Conservation (phyloP, 768 basidiomycete species). For the Mycena maculata region DNA sequence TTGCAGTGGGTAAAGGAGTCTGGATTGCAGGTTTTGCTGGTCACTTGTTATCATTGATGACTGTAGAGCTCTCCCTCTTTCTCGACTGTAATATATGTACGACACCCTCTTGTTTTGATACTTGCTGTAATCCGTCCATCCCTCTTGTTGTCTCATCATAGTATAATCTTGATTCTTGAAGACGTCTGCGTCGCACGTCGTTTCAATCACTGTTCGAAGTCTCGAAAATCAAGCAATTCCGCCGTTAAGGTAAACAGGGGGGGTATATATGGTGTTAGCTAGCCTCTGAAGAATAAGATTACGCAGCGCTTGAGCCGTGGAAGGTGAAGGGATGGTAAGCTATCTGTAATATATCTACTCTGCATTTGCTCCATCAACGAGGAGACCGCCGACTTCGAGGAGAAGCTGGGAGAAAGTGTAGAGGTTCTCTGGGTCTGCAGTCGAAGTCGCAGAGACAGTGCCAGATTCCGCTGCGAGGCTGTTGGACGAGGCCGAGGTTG, state of each 20-base stretch:
- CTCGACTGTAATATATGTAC: background rate
- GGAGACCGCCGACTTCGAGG: conserved; percentile 50
- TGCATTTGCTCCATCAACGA: conserved; percentile 43
- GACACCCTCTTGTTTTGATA: background rate
- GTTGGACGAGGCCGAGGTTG: conserved; percentile 42
- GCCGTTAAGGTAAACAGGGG: background rate
- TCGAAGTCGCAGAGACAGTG: conserved; percentile 31
- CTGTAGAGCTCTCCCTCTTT: background rate
- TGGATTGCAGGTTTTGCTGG: conserved; percentile 72
- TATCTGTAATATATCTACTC: conserved; percentile 13
- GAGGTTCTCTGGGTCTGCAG: conserved; percentile 47
- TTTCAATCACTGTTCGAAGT: background rate
- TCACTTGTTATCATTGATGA: conserved; percentile 51
- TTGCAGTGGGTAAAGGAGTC: conserved; percentile 71
- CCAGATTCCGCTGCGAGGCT: conserved; percentile 49
- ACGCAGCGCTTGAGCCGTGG: conserved; percentile 4
- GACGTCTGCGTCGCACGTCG: background rate
- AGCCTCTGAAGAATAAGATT: conserved; percentile 26
- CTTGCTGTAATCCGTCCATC: conserved; percentile 6
- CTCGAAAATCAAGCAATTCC: conserved; percentile 6
- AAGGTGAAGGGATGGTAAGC: background rate
- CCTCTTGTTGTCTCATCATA: conserved; percentile 4
- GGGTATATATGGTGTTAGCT: conserved; percentile 27
- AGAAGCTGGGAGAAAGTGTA: conserved; percentile 49
- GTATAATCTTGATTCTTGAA: conserved; percentile 14